phyloP scores from a whole-genome alignment of 2,329 filamentous ascomycete species.

The Aspergillaceae sp. region DNA sequence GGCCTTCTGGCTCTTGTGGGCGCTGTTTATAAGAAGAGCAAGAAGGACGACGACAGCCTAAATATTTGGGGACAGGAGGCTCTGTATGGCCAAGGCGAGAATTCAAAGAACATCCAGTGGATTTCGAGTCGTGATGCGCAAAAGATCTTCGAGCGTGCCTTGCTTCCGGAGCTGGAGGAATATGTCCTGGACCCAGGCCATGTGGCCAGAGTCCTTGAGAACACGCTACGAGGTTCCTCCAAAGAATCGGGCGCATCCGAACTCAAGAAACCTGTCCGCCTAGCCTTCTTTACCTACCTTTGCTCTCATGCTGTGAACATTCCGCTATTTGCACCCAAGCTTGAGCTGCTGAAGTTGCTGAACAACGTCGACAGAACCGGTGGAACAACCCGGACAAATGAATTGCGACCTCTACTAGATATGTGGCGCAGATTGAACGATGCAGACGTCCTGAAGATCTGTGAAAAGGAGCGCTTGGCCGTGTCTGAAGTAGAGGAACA shows the following conservation, averaged over 20 bases:
- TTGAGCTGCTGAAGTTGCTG: slow-evolving; percentile 61
- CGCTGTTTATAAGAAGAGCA: slow-evolving; percentile 40
- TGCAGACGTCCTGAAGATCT: slow-evolving; percentile 44
- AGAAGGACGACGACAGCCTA: slow-evolving; percentile 29
- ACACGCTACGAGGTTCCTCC: slow-evolving; percentile 47
- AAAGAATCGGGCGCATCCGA: slow-evolving; percentile 40
- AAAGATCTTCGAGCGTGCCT: slow-evolving; percentile 55
- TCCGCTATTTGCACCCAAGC: slow-evolving; percentile 61
- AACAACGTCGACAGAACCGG: slow-evolving; percentile 65
- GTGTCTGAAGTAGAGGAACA: slow-evolving; percentile 43
- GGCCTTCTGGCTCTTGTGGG: slow-evolving; percentile 55
- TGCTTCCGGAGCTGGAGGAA: slow-evolving; percentile 76
- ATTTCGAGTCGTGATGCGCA: slow-evolving; percentile 50
- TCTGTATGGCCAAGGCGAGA: slow-evolving; percentile 55
- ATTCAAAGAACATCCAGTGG: slow-evolving; percentile 44
- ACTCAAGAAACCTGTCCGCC: slow-evolving; percentile 54
- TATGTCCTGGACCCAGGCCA: slow-evolving; percentile 71
- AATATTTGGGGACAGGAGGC: slow-evolving; percentile 52
- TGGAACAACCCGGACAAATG: slow-evolving; percentile 61
- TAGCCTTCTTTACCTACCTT: slow-evolving; percentile 61
- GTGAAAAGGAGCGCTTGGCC: slow-evolving; percentile 42
- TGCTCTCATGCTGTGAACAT: slow-evolving; percentile 62
- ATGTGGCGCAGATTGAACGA: slow-evolving; percentile 56
- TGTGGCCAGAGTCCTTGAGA: slow-evolving; percentile 55
- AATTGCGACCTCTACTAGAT: slow-evolving; percentile 65